A percentile compares a stretch with the other conserved stretches of the same genome.
Evolutionary conservation across 805 yeast species (phyloP).

Genomic region (Starmerella gropengiesseri): DNA sequence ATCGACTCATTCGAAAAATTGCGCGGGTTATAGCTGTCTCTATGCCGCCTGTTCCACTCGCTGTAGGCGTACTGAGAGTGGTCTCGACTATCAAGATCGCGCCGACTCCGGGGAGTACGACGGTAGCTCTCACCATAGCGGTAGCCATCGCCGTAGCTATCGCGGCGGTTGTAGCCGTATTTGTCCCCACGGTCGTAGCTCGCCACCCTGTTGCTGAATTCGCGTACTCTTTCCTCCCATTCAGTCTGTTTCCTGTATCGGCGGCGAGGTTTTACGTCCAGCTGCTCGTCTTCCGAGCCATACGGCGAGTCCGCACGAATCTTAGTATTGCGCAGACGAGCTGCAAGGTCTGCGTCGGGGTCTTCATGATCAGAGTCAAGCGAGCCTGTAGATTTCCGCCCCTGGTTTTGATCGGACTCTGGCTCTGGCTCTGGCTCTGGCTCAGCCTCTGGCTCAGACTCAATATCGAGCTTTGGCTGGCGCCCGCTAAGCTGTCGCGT

Average conservation of each 20-base stretch:
- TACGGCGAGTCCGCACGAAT: no score
- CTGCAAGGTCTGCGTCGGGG: no score
- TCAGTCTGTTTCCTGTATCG: conserved; percentile 3
- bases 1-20: conserved; percentile 10
- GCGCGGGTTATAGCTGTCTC: conserved; percentile 2
- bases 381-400: no score
- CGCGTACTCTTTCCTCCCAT: not conserved
- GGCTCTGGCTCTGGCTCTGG: not conserved
- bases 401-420: no score
- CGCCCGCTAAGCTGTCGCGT: conserved; percentile 31
- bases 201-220: not conserved
- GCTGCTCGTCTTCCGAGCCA: conserved; percentile 3
- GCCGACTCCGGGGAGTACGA: not conserved
- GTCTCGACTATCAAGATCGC: conserved; percentile 2
- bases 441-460: not conserved
- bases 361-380: no score
- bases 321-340: no score
- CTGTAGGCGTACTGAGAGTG: not conserved
- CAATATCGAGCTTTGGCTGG: conserved; percentile 11
- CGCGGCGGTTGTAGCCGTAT: not conserved
- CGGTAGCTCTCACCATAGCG: conserved; percentile 10
- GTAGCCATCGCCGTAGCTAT: conserved; percentile 1
- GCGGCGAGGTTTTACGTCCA: conserved; percentile 14
- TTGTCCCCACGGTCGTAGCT: conserved; percentile 5
- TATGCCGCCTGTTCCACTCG: conserved; percentile 1